Evolutionary conservation across 2,329 filamentous ascomycete genomes (phyloP).

Genomic region (Anthostomella pinea): DNA sequence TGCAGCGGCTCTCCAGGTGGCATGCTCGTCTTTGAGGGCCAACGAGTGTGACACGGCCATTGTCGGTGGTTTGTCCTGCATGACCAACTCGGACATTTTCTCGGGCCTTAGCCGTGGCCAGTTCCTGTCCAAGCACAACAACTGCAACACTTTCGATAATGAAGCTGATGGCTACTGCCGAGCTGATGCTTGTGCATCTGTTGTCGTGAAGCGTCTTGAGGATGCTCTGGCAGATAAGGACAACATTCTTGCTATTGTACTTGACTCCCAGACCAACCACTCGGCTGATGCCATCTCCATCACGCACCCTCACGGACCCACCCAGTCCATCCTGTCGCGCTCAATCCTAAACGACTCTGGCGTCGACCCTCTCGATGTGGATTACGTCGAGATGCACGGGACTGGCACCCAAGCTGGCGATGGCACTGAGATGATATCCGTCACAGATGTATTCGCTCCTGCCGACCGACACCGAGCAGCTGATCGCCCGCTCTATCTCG

Average conservation of each 20-base stretch:
- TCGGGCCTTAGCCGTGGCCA: conserved; percentile 72
- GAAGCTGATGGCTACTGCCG: conserved; percentile 80
- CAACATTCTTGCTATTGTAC: conserved; percentile 71
- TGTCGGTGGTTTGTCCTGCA: conserved; percentile 72
- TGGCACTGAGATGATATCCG: conserved; percentile 76
- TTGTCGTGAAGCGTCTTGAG: conserved; percentile 76
- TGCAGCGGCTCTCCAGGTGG: conserved; percentile 37
- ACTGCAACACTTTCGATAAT: conserved; percentile 79
- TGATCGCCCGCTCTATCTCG: conserved; percentile 57
- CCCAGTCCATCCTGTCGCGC: conserved; percentile 69
- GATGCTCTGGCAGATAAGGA: conserved; percentile 77
- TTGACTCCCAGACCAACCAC: conserved; percentile 75
- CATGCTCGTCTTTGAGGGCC: conserved; percentile 69
- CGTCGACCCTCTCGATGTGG: conserved; percentile 72
- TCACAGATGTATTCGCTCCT: conserved; percentile 56
- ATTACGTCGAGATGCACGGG: conserved; percentile 87
- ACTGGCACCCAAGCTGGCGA: conserved; percentile 87
- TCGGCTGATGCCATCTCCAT: conserved; percentile 79
- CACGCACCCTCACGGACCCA: conserved; percentile 75
- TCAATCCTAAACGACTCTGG: conserved; percentile 69
- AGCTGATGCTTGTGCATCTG: conserved; percentile 70
- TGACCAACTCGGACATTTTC: conserved; percentile 81
- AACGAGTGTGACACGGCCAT: conserved; percentile 80
- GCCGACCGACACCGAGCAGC: conserved; percentile 43
- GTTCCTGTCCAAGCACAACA: conserved; percentile 73